Evolutionary conservation across 2,329 filamentous ascomycete genomes (phyloP).

Genomic region (Kalmusia sp.): DNA sequence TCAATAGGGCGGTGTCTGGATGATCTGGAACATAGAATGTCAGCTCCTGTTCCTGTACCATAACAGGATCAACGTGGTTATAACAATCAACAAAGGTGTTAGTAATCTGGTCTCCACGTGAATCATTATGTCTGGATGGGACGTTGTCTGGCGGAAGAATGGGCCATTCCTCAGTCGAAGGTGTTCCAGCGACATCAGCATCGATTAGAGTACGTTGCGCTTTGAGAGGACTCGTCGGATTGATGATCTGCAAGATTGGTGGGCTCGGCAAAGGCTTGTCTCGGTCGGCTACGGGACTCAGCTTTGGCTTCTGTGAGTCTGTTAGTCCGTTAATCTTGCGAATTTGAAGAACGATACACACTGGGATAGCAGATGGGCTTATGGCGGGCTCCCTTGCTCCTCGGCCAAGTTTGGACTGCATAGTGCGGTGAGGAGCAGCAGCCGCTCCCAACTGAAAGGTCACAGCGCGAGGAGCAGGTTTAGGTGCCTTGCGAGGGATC

Average conservation of each 20-base stretch:
- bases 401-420: constrained; percentile 6
- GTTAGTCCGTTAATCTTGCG: constrained; percentile 8
- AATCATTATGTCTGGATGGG: neutral
- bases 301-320: constrained; percentile 5
- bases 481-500: constrained; percentile 36
- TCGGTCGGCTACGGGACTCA: constrained; percentile 4
- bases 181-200: constrained; percentile 41
- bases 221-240: constrained; percentile 42
- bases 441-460: neutral
- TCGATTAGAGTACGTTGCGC: constrained; percentile 49
- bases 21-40: neutral
- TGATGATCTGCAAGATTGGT: constrained; percentile 41
- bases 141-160: constrained; percentile 33
- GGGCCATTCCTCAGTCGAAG: constrained; percentile 35
- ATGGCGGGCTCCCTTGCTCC: neutral
- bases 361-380: constrained; percentile 1
- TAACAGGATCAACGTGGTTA: neutral
- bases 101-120: neutral
- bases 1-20: neutral
- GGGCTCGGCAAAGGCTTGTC: constrained; percentile 51
- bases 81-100: neutral
- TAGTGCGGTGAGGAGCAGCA: neutral
- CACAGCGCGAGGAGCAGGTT: constrained; percentile 12
- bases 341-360: neutral
- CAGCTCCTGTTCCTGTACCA: neutral